Conservation (phyloP, 164 flowering plant species). For the Stephania japonica region DNA sequence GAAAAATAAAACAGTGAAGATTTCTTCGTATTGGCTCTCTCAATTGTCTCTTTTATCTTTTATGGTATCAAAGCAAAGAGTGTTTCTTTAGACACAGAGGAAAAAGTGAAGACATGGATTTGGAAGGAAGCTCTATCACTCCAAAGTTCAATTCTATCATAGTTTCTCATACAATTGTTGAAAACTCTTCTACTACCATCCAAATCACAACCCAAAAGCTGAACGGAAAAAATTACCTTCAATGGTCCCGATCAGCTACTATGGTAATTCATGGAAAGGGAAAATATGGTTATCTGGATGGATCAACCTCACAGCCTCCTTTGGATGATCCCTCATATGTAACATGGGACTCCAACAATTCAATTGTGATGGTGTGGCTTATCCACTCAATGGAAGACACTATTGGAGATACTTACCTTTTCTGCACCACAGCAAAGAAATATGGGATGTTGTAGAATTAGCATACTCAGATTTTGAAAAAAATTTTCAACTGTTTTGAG, state of each 20-base stretch:
- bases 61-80: too few species aligned
- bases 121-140: too few species aligned
- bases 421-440: slow-evolving; percentile 6
- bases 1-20: too few species aligned
- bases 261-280: background rate
- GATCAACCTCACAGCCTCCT: too few species aligned
- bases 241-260: background rate
- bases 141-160: too few species aligned
- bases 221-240: background rate
- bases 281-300: background rate
- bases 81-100: too few species aligned
- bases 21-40: too few species aligned
- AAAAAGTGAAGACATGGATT: too few species aligned
- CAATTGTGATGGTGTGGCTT: slow-evolving; percentile 12
- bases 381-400: slow-evolving; percentile 13
- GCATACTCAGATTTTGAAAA: background rate
- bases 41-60: too few species aligned
- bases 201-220: background rate
- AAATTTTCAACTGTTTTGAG: background rate
- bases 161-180: too few species aligned
- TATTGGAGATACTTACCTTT: slow-evolving; percentile 1
- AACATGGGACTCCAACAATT: slow-evolving; percentile 1
- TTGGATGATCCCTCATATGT: background rate
- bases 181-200: background rate
- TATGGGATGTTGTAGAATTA: background rate